A percentile compares a stretch with the other conserved stretches of the same genome.
phyloP scores from a whole-genome alignment of 2,329 filamentous ascomycete species.

The Raffaelea arxii region DNA sequence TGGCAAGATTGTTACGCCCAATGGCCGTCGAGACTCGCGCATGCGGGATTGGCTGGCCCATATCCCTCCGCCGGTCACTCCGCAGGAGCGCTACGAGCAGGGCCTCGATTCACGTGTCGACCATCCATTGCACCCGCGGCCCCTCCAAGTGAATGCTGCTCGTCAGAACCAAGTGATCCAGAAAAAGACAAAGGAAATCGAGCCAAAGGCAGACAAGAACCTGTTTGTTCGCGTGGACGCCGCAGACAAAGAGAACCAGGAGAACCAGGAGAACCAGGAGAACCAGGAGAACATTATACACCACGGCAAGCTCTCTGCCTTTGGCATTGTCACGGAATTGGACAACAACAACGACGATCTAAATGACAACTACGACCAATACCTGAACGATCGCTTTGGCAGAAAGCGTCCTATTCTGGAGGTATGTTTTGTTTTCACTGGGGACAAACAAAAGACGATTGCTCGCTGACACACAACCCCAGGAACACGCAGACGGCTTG shows the following conservation, averaged over 20 bases:
- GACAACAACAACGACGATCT: background rate
- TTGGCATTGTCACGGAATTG: background rate
- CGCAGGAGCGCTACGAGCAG: conserved; percentile 13
- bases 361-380: background rate
- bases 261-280: background rate
- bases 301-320: background rate
- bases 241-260: conserved; percentile 1
- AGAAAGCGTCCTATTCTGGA: conserved; percentile 9
- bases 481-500: background rate
- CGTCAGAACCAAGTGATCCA: conserved; percentile 1
- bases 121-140: conserved; percentile 14
- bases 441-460: too few relatives aligned
- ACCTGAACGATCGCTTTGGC: background rate
- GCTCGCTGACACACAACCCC: background rate
- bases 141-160: conserved; percentile 4
- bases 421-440: too few relatives aligned
- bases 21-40: conserved; percentile 5
- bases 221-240: too few relatives aligned
- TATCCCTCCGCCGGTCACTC: conserved; percentile 11
- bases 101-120: conserved; percentile 10
- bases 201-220: too few relatives aligned
- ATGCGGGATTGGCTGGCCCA: conserved; percentile 14
- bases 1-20: background rate
- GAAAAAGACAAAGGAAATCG: conserved; percentile 2
- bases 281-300: background rate